These are phyloP conservation scores for Phytophthora colocasiae DNA, from an alignment of 352 stramenopile species.

Conservation along the genomic window DNA sequence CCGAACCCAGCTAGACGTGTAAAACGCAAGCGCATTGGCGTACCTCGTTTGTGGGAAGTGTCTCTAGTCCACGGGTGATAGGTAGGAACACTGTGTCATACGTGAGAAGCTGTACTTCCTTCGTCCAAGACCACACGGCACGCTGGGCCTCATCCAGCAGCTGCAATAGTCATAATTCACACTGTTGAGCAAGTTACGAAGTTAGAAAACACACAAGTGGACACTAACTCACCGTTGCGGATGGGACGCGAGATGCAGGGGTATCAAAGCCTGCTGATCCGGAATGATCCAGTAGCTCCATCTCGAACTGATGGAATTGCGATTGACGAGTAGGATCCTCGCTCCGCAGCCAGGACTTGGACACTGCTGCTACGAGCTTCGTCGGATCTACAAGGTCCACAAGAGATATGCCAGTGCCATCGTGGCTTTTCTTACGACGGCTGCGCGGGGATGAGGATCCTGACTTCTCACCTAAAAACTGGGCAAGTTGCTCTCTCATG, in stretches of 20 bases:
- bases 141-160: constrained; percentile 57
- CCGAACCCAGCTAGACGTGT: neutral
- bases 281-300: constrained; percentile 45
- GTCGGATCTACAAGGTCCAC: constrained; percentile 47
- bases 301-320: constrained; percentile 60
- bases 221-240: constrained; percentile 21
- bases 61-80: constrained; percentile 59
- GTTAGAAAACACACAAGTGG: constrained; percentile 4
- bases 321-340: constrained; percentile 51
- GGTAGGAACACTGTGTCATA: constrained; percentile 78
- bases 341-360: constrained; percentile 57
- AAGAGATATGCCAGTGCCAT: constrained; percentile 30
- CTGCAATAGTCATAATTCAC: constrained; percentile 29
- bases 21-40: neutral
- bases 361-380: constrained; percentile 46
- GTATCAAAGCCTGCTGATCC: constrained; percentile 16
- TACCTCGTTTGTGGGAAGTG: constrained; percentile 51
- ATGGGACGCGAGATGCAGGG: constrained; percentile 24
- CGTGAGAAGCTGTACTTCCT: constrained; percentile 67
- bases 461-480: constrained; percentile 39
- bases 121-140: constrained; percentile 55
- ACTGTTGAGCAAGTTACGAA: neutral
- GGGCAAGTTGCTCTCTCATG: constrained; percentile 62
- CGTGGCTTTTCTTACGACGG: constrained; percentile 40
- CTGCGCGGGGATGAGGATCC: constrained; percentile 37